Evolutionary conservation across 1,139 yeast genomes (phyloP).

Genomic region (Candida frijolesensis): DNA sequence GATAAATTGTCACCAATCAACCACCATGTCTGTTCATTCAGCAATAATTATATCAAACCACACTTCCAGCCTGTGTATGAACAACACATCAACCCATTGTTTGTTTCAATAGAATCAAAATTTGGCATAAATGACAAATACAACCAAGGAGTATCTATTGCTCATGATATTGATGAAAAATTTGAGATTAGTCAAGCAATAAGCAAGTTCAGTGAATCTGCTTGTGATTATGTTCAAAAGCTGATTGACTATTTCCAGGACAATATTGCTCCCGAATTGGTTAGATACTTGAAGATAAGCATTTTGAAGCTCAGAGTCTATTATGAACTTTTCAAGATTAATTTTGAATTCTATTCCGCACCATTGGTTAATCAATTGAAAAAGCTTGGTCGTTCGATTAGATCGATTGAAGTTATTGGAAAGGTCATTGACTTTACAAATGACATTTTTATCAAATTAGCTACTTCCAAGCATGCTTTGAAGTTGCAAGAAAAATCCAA

Average conservation of each 20-base stretch:
- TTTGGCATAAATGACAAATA: constrained; percentile 10
- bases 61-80: constrained; percentile 14
- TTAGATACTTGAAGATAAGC: not conserved
- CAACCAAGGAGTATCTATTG: not conserved
- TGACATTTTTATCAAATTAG: constrained; percentile 8
- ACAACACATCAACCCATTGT: constrained; percentile 11
- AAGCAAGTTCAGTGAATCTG: constrained; percentile 1
- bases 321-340: constrained; percentile 1
- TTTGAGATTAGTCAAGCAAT: constrained; percentile 6
- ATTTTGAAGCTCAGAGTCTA: constrained; percentile 3
- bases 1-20: constrained; percentile 15
- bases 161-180: constrained; percentile 7
- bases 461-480: constrained; percentile 13
- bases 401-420: constrained; percentile 7
- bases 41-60: constrained; percentile 15
- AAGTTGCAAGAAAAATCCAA: constrained; percentile 21
- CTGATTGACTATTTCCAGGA: constrained; percentile 10
- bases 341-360: constrained; percentile 1
- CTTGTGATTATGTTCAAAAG: constrained; percentile 6
- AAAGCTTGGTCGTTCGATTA: not conserved
- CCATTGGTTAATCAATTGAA: constrained; percentile 1
- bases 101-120: constrained; percentile 9
- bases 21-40: constrained; percentile 16
- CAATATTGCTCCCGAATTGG: constrained; percentile 2
- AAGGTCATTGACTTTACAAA: constrained; percentile 4